phyloP scores from a whole-genome alignment of 2,329 filamentous ascomycete genomes.

The Lasiodiplodia theobromae region DNA sequence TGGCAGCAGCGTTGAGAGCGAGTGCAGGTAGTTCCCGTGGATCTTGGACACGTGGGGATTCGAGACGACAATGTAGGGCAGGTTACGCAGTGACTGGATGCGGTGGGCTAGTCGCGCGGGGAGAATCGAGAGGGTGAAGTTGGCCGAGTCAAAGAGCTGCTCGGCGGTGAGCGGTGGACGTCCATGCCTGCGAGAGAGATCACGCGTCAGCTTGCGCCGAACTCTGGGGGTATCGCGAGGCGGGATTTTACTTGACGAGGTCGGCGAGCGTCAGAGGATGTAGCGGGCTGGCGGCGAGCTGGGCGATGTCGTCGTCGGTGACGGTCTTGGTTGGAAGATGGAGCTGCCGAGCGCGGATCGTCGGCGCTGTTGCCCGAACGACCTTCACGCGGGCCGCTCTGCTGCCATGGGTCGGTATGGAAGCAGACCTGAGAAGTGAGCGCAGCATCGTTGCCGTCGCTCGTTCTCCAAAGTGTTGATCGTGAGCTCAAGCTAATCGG shows the following conservation, averaged over 20 bases:
- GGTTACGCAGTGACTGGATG: slow-evolving; percentile 89
- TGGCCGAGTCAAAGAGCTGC: slow-evolving; percentile 86
- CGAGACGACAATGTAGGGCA: slow-evolving; percentile 98
- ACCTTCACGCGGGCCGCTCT: background rate
- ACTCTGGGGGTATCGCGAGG: background rate
- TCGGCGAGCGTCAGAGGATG: slow-evolving; percentile 86
- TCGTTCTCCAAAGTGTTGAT: slow-evolving; percentile 15
- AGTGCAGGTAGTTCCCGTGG: slow-evolving; percentile 95
- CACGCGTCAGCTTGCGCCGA: slow-evolving; percentile 11
- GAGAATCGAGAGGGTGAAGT: slow-evolving; percentile 92
- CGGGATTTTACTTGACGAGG: slow-evolving; percentile 74
- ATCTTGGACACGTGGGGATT: slow-evolving; percentile 94
- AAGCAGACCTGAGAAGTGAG: slow-evolving; percentile 13
- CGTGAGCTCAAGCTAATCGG: slow-evolving; percentile 15
- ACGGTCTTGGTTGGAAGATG: slow-evolving; percentile 52
- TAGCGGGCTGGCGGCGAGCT: slow-evolving; percentile 77
- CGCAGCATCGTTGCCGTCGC: slow-evolving; percentile 28
- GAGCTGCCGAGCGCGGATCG: background rate
- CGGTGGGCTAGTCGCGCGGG: slow-evolving; percentile 92
- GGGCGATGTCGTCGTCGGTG: slow-evolving; percentile 77
- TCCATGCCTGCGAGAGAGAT: slow-evolving; percentile 65
- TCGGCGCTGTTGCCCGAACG: background rate
- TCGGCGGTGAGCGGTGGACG: slow-evolving; percentile 82
- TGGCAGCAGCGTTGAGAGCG: slow-evolving; percentile 85
- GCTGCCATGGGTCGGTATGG: slow-evolving; percentile 16